Evolutionary conservation across 192 early-diverging fungal genomes (phyloP).

Genomic region (Chytriomyces confervae): DNA sequence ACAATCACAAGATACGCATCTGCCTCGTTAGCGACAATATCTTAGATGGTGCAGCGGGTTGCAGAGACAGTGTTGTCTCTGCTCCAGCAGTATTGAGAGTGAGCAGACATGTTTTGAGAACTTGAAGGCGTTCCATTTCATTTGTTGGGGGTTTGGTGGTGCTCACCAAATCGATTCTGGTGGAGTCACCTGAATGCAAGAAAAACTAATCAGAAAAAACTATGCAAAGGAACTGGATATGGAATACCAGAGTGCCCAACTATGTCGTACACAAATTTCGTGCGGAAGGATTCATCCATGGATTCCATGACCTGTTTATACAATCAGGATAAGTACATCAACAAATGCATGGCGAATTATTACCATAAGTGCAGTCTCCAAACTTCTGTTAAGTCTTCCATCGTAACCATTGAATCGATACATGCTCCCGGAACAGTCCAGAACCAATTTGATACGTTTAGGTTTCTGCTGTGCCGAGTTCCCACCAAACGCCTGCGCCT

Average conservation of each 20-base stretch:
- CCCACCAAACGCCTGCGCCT: constrained; percentile 66
- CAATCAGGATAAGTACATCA: constrained; percentile 19
- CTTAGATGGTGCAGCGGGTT: constrained; percentile 65
- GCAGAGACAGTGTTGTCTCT: constrained; percentile 78
- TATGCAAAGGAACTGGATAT: background rate
- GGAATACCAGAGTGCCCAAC: constrained; percentile 63
- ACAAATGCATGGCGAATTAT: background rate
- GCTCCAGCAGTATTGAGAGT: constrained; percentile 78
- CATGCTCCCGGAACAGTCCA: constrained; percentile 69
- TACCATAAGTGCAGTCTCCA: constrained; percentile 50
- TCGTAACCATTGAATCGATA: constrained; percentile 47
- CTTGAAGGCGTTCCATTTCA: constrained; percentile 73
- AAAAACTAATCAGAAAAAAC: background rate
- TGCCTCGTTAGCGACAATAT: constrained; percentile 71
- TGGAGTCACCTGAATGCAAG: constrained; percentile 55
- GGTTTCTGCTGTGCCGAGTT: constrained; percentile 67
- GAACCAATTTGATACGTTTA: constrained; percentile 77
- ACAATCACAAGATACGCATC: constrained; percentile 80
- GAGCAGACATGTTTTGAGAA: constrained; percentile 73
- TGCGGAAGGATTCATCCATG: constrained; percentile 66
- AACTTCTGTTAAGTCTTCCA: constrained; percentile 39
- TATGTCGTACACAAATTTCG: constrained; percentile 79
- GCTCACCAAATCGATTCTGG: constrained; percentile 72
- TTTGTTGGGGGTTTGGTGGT: constrained; percentile 72
- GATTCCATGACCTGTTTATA: constrained; percentile 62